phyloP scores from a whole-genome alignment of 441 rosid genomes.

The Cnidoscolus chayamansa region DNA sequence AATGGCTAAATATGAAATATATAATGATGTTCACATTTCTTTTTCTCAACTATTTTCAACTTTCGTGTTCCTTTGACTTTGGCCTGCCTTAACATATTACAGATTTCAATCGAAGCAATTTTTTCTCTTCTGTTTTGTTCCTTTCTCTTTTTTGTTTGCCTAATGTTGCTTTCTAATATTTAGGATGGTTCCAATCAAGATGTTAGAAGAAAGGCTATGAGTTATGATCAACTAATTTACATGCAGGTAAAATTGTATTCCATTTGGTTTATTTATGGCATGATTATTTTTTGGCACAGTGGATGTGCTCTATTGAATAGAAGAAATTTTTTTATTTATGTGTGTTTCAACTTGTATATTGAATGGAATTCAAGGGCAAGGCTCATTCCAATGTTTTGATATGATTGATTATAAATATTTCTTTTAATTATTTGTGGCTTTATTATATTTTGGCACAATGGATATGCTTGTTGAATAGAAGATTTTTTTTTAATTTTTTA shows the following conservation, averaged over 20 bases:
- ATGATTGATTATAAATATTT: neutral
- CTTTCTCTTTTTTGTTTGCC: neutral
- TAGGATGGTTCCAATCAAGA: constrained; percentile 76
- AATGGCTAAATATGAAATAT: no score
- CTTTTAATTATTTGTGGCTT: neutral
- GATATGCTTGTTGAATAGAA: neutral
- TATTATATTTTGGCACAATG: neutral
- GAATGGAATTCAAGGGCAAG: neutral
- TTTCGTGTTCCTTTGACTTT: neutral
- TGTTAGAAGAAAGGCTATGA: constrained; percentile 74
- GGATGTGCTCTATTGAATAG: no score
- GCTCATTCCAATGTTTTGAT: neutral
- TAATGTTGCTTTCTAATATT: constrained; percentile 8
- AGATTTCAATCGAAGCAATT: neutral
- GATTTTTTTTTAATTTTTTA: no score
- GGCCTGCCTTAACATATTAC: neutral
- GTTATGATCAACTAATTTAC: constrained; percentile 72
- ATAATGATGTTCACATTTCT: no score
- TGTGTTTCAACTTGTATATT: neutral
- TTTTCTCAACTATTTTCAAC: neutral
- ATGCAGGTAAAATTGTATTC: constrained; percentile 57
- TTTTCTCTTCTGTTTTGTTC: neutral
- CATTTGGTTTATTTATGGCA: neutral
- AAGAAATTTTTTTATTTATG: no score
- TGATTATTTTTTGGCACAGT: no score